Conservation (phyloP, 345 rosid species). For the Arabidopsis arenosa region DNA sequence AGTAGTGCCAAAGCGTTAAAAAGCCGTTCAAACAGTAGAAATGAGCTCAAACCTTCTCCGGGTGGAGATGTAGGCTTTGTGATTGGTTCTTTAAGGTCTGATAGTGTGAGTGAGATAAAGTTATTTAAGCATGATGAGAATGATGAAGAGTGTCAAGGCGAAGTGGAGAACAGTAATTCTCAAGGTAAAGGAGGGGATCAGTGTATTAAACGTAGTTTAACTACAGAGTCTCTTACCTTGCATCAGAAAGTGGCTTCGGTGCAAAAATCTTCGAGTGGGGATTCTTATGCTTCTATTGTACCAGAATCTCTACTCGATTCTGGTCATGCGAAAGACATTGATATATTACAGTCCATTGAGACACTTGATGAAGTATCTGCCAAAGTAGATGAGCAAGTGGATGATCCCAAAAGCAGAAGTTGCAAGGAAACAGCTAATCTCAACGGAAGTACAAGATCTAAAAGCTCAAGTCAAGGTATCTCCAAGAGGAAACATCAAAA, state of each 20-base stretch:
- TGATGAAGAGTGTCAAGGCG: conserved; percentile 40
- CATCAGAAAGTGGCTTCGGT: conserved; percentile 23
- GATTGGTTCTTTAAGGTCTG: conserved; percentile 52
- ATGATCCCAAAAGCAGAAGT: conserved; percentile 42
- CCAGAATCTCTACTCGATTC: conserved; percentile 29
- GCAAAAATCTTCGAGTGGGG: conserved; percentile 22
- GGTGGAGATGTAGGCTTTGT: conserved; percentile 40
- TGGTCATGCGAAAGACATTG: conserved; percentile 32
- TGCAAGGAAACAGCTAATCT: conserved; percentile 37
- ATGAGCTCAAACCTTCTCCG: conserved; percentile 37
- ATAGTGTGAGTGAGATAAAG: conserved; percentile 41
- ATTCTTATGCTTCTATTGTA: conserved; percentile 31
- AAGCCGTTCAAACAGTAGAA: conserved; percentile 41
- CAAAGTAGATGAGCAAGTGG: conserved; percentile 44
- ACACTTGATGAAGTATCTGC: conserved; percentile 20
- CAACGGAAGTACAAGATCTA: conserved; percentile 48
- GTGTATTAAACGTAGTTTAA: conserved; percentile 22
- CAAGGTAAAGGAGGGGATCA: conserved; percentile 33
- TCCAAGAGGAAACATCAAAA: conserved; percentile 38
- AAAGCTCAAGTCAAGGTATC: conserved; percentile 41
- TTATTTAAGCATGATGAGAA: conserved; percentile 44
- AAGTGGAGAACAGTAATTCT: conserved; percentile 41
- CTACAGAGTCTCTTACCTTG: conserved; percentile 32
- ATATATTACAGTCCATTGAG: conserved; percentile 22
- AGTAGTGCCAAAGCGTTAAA: conserved; percentile 62